Percentiles rank a stretch among this genome's conserved stretches.
These are phyloP conservation scores for Naganishia cerealis DNA, from an alignment of 1,284 basidiomycete species.

Conservation along the genomic window DNA sequence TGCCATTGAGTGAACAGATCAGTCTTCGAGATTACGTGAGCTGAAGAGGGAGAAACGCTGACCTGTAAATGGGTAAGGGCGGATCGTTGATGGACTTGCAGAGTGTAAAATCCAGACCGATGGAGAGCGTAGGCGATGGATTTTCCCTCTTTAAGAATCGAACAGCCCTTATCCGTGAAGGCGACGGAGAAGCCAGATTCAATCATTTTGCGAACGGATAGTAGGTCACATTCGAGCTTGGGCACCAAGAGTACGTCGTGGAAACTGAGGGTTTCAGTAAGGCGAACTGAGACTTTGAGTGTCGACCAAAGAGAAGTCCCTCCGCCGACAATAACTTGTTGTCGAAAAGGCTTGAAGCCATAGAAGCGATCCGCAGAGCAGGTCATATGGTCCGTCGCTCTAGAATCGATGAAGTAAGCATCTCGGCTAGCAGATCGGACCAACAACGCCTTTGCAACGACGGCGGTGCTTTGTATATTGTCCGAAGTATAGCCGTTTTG, in stretches of 20 bases:
- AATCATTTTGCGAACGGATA: conserved; percentile 1
- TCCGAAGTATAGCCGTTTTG: too few species aligned
- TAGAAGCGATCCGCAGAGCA: neutral
- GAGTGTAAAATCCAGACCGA: neutral
- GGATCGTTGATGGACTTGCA: neutral
- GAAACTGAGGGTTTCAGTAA: conserved; percentile 4
- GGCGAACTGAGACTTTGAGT: neutral
- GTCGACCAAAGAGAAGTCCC: conserved; percentile 10
- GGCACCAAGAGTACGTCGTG: conserved; percentile 14
- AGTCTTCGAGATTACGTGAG: neutral
- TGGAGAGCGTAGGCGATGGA: neutral
- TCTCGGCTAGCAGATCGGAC: too few species aligned
- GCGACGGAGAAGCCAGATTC: neutral
- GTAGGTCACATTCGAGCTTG: conserved; percentile 5
- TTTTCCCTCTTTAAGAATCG: neutral
- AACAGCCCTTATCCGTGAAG: neutral
- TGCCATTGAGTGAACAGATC: conserved; percentile 15
- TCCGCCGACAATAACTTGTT: conserved; percentile 13
- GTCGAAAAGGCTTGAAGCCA: neutral
- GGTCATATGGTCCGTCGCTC: too few species aligned
- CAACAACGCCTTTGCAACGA: too few species aligned
- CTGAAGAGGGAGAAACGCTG: conserved; percentile 1
- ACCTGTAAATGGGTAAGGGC: conserved; percentile 5
- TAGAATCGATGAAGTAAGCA: too few species aligned
- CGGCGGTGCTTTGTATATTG: too few species aligned